phyloP scores from a whole-genome alignment of 805 yeast species.

The Debaryomyces tyrocola region DNA sequence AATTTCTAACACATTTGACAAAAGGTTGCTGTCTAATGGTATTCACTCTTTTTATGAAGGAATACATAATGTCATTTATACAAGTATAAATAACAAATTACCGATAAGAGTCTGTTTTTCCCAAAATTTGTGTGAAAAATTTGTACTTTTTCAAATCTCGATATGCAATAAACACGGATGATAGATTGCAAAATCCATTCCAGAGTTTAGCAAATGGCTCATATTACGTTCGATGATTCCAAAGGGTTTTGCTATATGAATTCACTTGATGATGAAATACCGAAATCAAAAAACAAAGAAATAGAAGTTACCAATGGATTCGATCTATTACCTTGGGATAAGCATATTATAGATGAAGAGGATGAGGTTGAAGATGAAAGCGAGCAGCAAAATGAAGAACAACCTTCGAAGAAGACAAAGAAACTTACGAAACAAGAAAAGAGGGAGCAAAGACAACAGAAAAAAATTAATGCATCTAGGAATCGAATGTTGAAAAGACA shows the following conservation, averaged over 20 bases:
- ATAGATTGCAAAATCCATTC: neutral
- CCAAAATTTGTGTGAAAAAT: neutral
- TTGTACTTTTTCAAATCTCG: neutral
- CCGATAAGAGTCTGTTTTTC: too few relatives aligned
- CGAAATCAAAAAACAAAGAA: neutral
- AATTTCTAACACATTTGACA: conserved; percentile 1
- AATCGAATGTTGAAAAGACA: conserved; percentile 15
- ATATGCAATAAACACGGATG: neutral
- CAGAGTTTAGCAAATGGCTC: neutral
- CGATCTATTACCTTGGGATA: conserved; percentile 29
- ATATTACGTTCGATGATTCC: conserved; percentile 10
- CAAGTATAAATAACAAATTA: too few relatives aligned
- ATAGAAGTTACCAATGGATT: conserved; percentile 33
- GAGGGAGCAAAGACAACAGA: conserved; percentile 19
- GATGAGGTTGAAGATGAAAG: conserved; percentile 8
- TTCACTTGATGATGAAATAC: neutral
- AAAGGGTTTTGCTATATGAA: conserved; percentile 13
- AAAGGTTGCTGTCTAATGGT: neutral
- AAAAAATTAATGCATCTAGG: conserved; percentile 21
- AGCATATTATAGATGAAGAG: conserved; percentile 3
- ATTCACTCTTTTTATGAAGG: too few relatives aligned
- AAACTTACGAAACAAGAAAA: conserved; percentile 19
- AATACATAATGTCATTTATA: too few relatives aligned
- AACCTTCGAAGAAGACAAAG: conserved; percentile 2
- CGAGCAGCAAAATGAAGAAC: conserved; percentile 5